These are phyloP conservation scores for Vitis hybrid DNA, from an alignment of 177 flowering plant genomes.

Conservation along the genomic window DNA sequence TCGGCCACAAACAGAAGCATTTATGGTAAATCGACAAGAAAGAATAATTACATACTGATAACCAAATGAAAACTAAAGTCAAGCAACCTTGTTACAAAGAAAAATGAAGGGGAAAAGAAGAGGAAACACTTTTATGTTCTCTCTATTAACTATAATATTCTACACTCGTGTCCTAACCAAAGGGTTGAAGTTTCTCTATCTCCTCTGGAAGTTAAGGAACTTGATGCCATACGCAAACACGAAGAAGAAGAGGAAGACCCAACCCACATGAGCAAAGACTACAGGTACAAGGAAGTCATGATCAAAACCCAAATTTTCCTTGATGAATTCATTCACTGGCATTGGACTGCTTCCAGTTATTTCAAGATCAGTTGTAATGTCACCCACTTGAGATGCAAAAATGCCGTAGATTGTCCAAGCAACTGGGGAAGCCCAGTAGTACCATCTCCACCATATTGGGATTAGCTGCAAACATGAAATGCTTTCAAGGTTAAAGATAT, in stretches of 20 bases:
- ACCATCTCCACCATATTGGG: slow-evolving; percentile 97
- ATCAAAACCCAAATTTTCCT: slow-evolving; percentile 44
- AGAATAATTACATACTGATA: too few relatives aligned
- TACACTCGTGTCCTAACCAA: neutral
- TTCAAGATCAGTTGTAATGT: slow-evolving; percentile 23
- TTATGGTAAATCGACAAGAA: too few relatives aligned
- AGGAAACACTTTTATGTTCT: neutral
- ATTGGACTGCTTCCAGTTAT: slow-evolving; percentile 24
- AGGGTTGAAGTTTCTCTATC: slow-evolving; percentile 24
- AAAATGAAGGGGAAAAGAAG: neutral
- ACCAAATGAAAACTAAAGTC: too few relatives aligned
- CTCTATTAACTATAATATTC: neutral
- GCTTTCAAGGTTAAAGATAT: neutral
- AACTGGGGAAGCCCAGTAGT: slow-evolving; percentile 77
- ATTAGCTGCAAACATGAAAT: slow-evolving; percentile 46
- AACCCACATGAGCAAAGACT: slow-evolving; percentile 53
- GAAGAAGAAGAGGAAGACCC: slow-evolving; percentile 57
- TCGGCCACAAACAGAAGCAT: too few relatives aligned
- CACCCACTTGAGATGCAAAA: slow-evolving; percentile 67
- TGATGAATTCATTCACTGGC: slow-evolving; percentile 40
- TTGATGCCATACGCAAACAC: slow-evolving; percentile 74
- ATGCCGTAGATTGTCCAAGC: slow-evolving; percentile 85
- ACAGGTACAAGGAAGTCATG: slow-evolving; percentile 51
- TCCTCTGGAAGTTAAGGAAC: slow-evolving; percentile 72
- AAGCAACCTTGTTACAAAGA: too few relatives aligned